Evolutionary conservation across 805 yeast species (phyloP).

Genomic region (Saccharomyces eubayanus): DNA sequence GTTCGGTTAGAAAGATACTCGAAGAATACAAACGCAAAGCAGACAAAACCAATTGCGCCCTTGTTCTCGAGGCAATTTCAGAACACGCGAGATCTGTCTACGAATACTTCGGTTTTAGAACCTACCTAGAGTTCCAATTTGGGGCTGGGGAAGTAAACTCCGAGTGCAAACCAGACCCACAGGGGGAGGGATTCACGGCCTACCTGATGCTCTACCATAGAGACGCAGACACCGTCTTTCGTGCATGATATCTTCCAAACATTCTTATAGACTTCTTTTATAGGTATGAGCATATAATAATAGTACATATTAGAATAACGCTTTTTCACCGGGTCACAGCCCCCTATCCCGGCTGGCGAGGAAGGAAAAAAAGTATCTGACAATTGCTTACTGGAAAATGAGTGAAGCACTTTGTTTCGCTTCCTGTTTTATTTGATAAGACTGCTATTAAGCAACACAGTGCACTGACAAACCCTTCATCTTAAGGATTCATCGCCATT

Average conservation of each 20-base stretch:
- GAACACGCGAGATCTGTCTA: conserved; percentile 29
- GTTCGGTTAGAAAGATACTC: conserved; percentile 29
- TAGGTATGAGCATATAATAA: background rate
- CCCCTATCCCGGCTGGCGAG: background rate
- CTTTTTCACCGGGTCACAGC: background rate
- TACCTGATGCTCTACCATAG: conserved; percentile 30
- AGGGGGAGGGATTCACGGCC: conserved; percentile 28
- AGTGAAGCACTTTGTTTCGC: background rate
- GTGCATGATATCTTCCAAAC: background rate
- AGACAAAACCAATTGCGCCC: conserved; percentile 24
- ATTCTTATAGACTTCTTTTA: background rate
- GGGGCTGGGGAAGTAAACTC: conserved; percentile 29
- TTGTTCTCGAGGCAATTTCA: conserved; percentile 30
- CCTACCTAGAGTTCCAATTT: conserved; percentile 20
- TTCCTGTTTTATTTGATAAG: background rate
- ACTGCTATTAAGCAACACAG: background rate
- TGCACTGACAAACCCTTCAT: background rate
- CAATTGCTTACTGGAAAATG: background rate
- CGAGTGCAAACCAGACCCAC: conserved; percentile 20
- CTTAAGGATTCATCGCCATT: background rate
- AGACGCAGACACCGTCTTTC: conserved; percentile 13
- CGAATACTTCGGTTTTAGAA: conserved; percentile 30
- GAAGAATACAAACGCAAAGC: conserved; percentile 25
- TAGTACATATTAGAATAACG: background rate
- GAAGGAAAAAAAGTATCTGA: background rate